phyloP scores from a whole-genome alignment of 768 basidiomycete genomes.

The Tephrocybe sp. region DNA sequence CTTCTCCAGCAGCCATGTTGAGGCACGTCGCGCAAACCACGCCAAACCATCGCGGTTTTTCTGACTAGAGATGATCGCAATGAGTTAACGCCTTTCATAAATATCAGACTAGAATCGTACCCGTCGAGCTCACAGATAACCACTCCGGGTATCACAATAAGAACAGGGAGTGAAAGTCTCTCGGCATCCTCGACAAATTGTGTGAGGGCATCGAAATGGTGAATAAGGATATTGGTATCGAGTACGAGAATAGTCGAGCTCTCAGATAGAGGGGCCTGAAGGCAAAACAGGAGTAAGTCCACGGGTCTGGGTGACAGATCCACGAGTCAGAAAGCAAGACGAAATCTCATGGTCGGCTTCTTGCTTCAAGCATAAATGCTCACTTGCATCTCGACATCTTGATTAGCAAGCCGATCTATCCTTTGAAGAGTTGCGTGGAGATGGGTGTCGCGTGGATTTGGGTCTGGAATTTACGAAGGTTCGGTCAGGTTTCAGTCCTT shows the following conservation, averaged over 20 bases:
- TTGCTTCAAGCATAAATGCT: conserved; percentile 17
- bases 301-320: conserved; percentile 1
- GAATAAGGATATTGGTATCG: conserved; percentile 79
- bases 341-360: conserved; percentile 3
- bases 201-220: conserved; percentile 60
- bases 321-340: conserved; percentile 1
- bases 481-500: no score
- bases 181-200: conserved; percentile 66
- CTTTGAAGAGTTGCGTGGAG: conserved; percentile 43
- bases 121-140: conserved; percentile 79
- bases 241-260: conserved; percentile 52
- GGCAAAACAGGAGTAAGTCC: conserved; percentile 6
- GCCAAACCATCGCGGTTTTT: conserved; percentile 45
- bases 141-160: conserved; percentile 68
- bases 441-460: conserved; percentile 20
- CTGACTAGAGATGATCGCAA: conserved; percentile 33
- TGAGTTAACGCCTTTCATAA: background rate
- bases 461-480: conserved; percentile 3
- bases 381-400: conserved; percentile 77
- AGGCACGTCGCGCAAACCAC: conserved; percentile 69
- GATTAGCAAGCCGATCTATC: conserved; percentile 55
- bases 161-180: conserved; percentile 41
- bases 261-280: conserved; percentile 41
- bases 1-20: conserved; percentile 63
- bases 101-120: conserved; percentile 31